These are phyloP conservation scores for Aspergillus indologenus DNA, from an alignment of 495 filamentous ascomycete species.

Conservation along the genomic window DNA sequence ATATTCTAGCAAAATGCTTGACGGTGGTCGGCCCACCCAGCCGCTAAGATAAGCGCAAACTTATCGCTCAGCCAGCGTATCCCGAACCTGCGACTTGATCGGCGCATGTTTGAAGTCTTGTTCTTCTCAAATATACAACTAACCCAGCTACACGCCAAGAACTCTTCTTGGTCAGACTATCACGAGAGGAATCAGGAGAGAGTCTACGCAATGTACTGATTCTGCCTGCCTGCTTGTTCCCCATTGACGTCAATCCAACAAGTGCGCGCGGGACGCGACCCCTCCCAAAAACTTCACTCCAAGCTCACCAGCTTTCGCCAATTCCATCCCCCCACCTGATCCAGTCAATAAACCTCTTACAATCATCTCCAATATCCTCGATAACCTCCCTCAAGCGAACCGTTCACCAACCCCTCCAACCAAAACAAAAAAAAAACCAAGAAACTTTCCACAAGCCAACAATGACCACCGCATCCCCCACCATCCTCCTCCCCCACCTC, in stretches of 20 bases:
- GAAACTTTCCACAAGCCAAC: background rate
- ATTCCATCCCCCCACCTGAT: no score
- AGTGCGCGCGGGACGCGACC: background rate
- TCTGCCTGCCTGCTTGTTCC: background rate
- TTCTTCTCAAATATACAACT: no score
- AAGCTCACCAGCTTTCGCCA: no score
- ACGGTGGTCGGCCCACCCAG: background rate
- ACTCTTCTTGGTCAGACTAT: no score
- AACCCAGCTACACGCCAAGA: no score
- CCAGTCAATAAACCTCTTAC: no score
- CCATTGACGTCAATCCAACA: background rate
- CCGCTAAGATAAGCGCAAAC: slow-evolving; percentile 3
- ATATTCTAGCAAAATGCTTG: no score
- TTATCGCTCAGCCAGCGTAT: background rate
- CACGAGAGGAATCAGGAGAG: no score
- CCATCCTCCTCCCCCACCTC: slow-evolving; percentile 46
- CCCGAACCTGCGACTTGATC: background rate
- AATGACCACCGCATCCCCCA: slow-evolving; percentile 35
- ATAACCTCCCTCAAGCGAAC: no score
- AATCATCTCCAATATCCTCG: no score
- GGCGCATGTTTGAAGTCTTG: background rate
- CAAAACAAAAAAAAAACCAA: slow-evolving; percentile 17
- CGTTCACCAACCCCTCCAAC: no score
- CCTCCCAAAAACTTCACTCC: background rate
- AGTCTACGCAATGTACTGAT: no score